Conservation (phyloP, 139 green algal genomes). For the Chlorella sp. region DNA sequence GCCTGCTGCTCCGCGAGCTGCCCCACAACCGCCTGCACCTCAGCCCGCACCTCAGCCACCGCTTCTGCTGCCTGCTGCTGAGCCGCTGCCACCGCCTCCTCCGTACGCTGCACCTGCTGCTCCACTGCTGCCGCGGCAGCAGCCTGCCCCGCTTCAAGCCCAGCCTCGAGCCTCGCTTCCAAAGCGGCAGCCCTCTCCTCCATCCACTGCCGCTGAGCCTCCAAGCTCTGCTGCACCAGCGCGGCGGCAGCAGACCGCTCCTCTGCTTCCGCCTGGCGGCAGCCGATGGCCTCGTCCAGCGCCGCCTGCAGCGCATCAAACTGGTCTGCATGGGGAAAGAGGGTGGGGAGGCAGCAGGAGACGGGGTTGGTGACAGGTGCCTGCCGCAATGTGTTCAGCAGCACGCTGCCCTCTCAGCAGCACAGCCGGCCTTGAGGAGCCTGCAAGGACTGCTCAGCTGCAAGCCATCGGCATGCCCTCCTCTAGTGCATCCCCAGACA, state of each 20-base stretch:
- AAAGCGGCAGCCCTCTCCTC: neutral
- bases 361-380: no score
- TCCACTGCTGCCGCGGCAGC: neutral
- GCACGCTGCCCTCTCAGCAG: no score
- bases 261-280: slow-evolving; percentile 15
- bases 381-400: no score
- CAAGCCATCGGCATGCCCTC: no score
- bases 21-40: neutral
- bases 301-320: slow-evolving; percentile 50
- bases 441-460: no score
- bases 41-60: neutral
- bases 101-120: neutral
- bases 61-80: neutral
- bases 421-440: no score
- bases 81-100: neutral
- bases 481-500: no score
- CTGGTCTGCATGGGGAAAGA: slow-evolving; percentile 28
- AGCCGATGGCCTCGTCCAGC: slow-evolving; percentile 35
- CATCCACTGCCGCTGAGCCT: slow-evolving; percentile 28
- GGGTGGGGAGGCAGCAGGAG: no score
- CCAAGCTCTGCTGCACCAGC: neutral
- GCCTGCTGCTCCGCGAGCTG: neutral
- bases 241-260: slow-evolving; percentile 9
- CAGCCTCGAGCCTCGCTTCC: neutral
- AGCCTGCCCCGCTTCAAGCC: neutral